Evolutionary conservation across 1,284 basidiomycete species (phyloP), one percentile per base, ranked within the genome.

Genomic region (Ceratobasidium sp.): DNA sequence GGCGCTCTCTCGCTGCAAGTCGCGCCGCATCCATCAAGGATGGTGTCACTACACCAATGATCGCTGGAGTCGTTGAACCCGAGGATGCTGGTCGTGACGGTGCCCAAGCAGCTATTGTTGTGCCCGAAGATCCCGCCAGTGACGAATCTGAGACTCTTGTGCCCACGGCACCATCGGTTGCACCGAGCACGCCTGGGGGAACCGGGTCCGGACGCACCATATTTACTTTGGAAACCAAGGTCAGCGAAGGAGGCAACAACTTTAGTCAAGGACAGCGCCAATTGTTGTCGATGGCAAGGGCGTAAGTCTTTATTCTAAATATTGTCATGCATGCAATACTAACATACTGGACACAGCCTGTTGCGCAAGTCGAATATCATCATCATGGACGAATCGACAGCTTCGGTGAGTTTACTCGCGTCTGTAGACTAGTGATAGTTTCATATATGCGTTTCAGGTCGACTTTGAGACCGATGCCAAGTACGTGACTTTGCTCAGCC

Each of bases 211-310:
- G 72, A 6, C 49, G 31, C 2, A 74, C 72, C 59, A 11, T 83
- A 5, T 84, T 94, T 71, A 86, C 87, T 0, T 85, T 95, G 16
- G 88, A 91, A 48, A 91, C 90, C 0, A 87, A 89, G 77, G 90
- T 95, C 1, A 92, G 92, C 0, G 85, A 91, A 0, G 92, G 92
- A 0, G 94, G 94, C 4, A 86, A 88, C 74, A 95, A 95, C 82
- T 93, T 95, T 79, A 93, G 91, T 1, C 91, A 92, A 76, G 94
- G 94, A 3, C 93, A 96, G 79, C 81, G 92, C 22, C 94, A 96
- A 81, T 85, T 96, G 2, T 88, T 96, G 29, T 91, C 93, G 0
- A 88, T 93, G 87, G 90, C 91, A 1, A 75, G 79, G 22, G 78
- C 78, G 43, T 75, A 43, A 39, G 63, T 51, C 4, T 54, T 54